phyloP scores from a whole-genome alignment of 768 basidiomycete species.

The Leccinum ochraceum region DNA sequence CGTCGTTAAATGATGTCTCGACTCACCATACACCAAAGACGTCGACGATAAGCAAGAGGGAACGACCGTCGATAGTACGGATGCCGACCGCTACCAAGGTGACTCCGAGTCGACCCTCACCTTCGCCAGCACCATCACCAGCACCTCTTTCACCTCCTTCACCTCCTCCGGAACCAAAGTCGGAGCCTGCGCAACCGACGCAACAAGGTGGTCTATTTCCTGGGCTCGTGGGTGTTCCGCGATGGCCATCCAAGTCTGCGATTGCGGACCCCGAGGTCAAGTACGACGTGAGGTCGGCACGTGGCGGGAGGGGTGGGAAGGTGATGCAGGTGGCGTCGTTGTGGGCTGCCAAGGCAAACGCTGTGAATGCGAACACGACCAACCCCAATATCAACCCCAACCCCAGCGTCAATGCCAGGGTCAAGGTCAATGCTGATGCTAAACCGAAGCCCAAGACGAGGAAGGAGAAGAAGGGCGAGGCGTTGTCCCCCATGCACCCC shows the following conservation, averaged over 20 bases:
- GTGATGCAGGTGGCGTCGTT: constrained; percentile 73
- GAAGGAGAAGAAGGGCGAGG: constrained; percentile 9
- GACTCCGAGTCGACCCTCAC: background rate
- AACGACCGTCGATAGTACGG: constrained; percentile 5
- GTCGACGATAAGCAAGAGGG: background rate
- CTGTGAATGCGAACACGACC: constrained; percentile 19
- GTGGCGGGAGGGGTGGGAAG: constrained; percentile 74
- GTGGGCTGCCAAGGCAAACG: constrained; percentile 56
- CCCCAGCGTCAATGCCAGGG: background rate
- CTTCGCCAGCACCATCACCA: background rate
- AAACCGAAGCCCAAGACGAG: background rate
- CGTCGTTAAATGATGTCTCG: constrained; percentile 23
- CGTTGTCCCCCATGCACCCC: background rate
- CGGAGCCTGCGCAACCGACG: background rate
- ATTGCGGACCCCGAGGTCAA: constrained; percentile 52
- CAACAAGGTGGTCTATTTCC: constrained; percentile 20
- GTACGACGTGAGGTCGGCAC: constrained; percentile 74
- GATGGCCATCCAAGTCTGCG: constrained; percentile 35
- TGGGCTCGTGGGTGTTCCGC: constrained; percentile 16
- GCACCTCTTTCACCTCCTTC: background rate
- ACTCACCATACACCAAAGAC: constrained; percentile 3
- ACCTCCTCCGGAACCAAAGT: constrained; percentile 14
- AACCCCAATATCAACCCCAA: background rate
- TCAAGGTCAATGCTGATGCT: background rate
- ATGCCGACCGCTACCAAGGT: constrained; percentile 17